Evolutionary conservation across 257 asterid species (phyloP), one percentile per base, ranked within the genome.

Genomic region (Jacaranda copaia): DNA sequence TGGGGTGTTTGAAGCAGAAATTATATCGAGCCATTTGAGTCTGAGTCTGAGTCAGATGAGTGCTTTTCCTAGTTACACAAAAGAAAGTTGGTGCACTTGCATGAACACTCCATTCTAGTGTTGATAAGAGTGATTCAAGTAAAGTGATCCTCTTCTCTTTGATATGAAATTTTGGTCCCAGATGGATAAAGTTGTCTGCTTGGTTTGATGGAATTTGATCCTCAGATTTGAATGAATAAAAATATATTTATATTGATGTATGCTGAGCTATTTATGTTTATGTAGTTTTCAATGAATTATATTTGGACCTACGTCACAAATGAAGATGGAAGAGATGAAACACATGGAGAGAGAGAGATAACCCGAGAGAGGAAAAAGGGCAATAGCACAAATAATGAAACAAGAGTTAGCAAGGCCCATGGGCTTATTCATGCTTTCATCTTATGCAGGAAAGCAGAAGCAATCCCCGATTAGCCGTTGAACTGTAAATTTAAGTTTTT

Each of bases 1-100:
- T 70, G 42, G 52, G 75, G 66, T 75, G 77, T 68, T 68, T 60
- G 15, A 55, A 45, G 53, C 70, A 68, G 78, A 77, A 36, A 57
- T 78, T 52, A 77, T 48, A 70, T 38, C 11, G 19, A 38, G 71
- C 7, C 13, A 36, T 53, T 78, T 64, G 70, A 45, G 67, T 59
- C 35, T 64, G 70, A 45, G 67, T 59, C 35, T 8, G 13, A 42
- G 57, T 58, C 16, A 43, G n/a, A 43, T 42, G 48, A 35, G 60
- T 77, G 43, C 32, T 20, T 60, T 74, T 63, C 18, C 52, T 0
- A 48, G 42, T 74, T 73, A 7, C 49, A 32, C 53, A 38, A 52
- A 4, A 52, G 58, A 25, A 39, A 8, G 14, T 58, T 8, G 64
- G 64, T 19, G 14, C 64, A 58, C 51, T 40, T 66, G 58, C 58